Evolutionary conservation across 768 basidiomycete species (phyloP), one percentile per base, ranked within the genome.

Genomic region (Dendrothele bispora): DNA sequence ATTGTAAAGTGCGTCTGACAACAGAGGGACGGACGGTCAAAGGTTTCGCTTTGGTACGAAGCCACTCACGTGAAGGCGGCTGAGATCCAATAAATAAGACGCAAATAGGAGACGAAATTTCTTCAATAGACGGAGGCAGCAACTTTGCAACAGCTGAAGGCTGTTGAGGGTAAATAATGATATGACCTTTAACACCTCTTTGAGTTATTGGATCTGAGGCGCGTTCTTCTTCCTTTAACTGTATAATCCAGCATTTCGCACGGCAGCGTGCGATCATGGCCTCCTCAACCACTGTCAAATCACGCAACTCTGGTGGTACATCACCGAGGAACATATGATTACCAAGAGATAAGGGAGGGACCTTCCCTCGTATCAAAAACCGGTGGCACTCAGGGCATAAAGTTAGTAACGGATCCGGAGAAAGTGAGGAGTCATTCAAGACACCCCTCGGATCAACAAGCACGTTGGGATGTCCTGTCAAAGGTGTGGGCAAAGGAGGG

Each of bases 141-240:
- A 70, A 10, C 0, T 27, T 25, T 0, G 61, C 59, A 5, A 74
- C 42, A 1, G 39, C 37, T 1, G 59, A 56, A 2, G 68, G 64
- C 4, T 53, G 35, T 45, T 75, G 72, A 3, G 71, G 73, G 56
- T 67, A 71, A 2, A 73, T 61, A 18, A 77, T 70, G 6, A 71
- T 56, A 52, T 75, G 64, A 0, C 75, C 75, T 43, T 56, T 56
- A 7, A 73, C 14, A 0, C 63, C 72, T 4, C 65, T 39, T 45
- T 76, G 71, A 0, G 38, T 22, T 28, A 48, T 47, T 3, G 62
- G 51, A 11, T 27, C 25, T 2, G 29, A 17, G 22, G 30, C 2
- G 6, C 39, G 27, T 5, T 50, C 46, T 27, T 55, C 53, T 48
- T 66, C 60, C 37, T 63, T 63, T 2, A 74, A 43, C 34, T 69